Evolutionary conservation across 2,329 filamentous ascomycete genomes (phyloP), one percentile per base, ranked within the genome.

Genomic region (Onygena corvina): DNA sequence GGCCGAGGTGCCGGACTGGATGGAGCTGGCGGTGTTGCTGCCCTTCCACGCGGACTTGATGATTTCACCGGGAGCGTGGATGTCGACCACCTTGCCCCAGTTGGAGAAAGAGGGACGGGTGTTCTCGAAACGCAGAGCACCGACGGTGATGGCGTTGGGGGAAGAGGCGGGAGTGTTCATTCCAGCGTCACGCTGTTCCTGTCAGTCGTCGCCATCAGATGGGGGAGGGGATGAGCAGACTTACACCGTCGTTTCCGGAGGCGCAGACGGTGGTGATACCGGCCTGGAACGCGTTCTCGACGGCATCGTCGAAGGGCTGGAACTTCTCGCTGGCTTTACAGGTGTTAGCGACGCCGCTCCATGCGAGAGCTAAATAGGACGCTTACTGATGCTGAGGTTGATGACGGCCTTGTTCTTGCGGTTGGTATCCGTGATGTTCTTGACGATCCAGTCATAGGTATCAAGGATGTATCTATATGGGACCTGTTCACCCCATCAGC

Each of bases 21-120:
- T 57, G 56, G 76, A 72, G 54, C 74, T 69, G 49, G 71, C 67
- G 27, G 4, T 44, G 27, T 49, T 52, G 29, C 66, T 68, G 51
- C 64, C 64, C 21, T 63, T 68, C 72, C 72, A 79, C 4, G 74
- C 58, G 23, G 67, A 71, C 6, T 73, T 64, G 51, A 80, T 71
- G 53, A 70, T 54, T 52, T 73, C 67, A 31, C 77, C 77, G 0
- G 77, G 76, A 5, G 75, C 76, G 56, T 74, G 79, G 57, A 80
- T 63, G 58, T 79, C 76, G 38, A 77, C 50, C 56, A 74, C 74
- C 25, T 52, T 50, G 20, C 65, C 65, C 35, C 56, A 67, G 60
- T 72, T 72, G 36, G 66, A 68, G 58, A 68, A 72, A 5, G 23
- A 53, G 14, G 68, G 34, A 11, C 47, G 61, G 23, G 65, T 61